These are phyloP conservation scores for Hyphodiscus sp. DNA, from an alignment of 2,329 filamentous ascomycete species.

Conservation along the genomic window DNA sequence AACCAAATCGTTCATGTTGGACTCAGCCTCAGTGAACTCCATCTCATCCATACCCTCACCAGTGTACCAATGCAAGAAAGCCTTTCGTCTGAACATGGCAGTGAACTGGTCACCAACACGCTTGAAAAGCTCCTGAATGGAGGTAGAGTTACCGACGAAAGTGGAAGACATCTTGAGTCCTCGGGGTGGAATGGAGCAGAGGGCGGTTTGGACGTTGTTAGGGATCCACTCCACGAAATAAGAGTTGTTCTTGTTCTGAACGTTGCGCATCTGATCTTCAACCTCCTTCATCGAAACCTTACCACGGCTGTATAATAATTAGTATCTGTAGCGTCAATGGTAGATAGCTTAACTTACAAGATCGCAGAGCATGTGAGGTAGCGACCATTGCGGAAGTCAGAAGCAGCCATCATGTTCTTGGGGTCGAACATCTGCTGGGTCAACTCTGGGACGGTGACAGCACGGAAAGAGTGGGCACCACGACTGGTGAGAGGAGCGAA, in stretches of 20 bases:
- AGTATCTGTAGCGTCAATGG: conserved; percentile 21
- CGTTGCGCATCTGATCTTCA: conserved; percentile 99
- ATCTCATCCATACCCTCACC: conserved; percentile 99
- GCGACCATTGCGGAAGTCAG: conserved; percentile 98
- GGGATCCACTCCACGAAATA: conserved; percentile 99
- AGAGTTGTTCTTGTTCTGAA: conserved; percentile 98
- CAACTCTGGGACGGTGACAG: conserved; percentile 93
- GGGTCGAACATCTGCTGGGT: conserved; percentile 99
- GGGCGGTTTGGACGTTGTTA: conserved; percentile 99
- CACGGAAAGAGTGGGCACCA: conserved; percentile 90
- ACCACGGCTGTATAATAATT: conserved; percentile 63
- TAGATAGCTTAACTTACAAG: conserved; percentile 46
- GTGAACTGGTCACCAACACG: conserved; percentile 99
- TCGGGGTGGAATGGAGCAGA: conserved; percentile 96
- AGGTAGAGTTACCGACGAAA: conserved; percentile 98
- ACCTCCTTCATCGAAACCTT: conserved; percentile 99
- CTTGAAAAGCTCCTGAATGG: conserved; percentile 99
- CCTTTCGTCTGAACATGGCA: conserved; percentile 99
- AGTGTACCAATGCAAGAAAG: conserved; percentile 99
- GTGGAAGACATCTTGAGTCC: conserved; percentile 99
- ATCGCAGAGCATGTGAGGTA: conserved; percentile 99
- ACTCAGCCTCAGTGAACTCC: conserved; percentile 99
- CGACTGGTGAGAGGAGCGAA: conserved; percentile 97
- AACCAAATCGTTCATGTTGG: conserved; percentile 99
- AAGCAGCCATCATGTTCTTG: conserved; percentile 99